Conservation (phyloP, 2,329 filamentous ascomycete species). For the Fonsecaea erecta region DNA sequence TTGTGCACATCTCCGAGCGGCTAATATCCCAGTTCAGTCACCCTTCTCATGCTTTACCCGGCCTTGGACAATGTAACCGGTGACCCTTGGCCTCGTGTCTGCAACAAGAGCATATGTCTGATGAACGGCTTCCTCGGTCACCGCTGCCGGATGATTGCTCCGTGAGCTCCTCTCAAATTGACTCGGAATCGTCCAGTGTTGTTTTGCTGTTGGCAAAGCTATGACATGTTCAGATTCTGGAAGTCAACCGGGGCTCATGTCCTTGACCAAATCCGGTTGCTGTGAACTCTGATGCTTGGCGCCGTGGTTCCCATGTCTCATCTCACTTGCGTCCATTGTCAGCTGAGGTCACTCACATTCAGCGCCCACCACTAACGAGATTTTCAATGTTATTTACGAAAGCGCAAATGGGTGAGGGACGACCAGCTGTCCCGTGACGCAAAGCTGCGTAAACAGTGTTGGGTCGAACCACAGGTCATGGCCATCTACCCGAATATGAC, state of each 20-base stretch:
- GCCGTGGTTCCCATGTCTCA: neutral
- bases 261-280: neutral
- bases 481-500: neutral
- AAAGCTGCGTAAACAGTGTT: neutral
- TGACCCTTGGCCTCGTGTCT: neutral
- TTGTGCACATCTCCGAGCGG: conserved; percentile 18
- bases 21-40: conserved; percentile 4
- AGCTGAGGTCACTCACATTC: neutral
- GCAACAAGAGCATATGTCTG: neutral
- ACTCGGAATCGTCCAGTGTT: neutral
- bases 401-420: neutral
- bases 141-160: neutral
- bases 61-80: neutral
- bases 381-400: neutral
- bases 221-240: neutral
- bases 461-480: neutral
- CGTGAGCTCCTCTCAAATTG: neutral
- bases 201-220: neutral
- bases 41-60: neutral
- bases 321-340: neutral
- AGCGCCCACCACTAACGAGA: neutral
- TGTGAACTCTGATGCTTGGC: neutral
- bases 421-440: neutral
- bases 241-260: neutral
- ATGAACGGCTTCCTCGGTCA: neutral